Percentiles rank a stretch among this genome's conserved stretches.
Conservation (phyloP, 768 basidiomycete species). For the Asterophora lycoperdoides region DNA sequence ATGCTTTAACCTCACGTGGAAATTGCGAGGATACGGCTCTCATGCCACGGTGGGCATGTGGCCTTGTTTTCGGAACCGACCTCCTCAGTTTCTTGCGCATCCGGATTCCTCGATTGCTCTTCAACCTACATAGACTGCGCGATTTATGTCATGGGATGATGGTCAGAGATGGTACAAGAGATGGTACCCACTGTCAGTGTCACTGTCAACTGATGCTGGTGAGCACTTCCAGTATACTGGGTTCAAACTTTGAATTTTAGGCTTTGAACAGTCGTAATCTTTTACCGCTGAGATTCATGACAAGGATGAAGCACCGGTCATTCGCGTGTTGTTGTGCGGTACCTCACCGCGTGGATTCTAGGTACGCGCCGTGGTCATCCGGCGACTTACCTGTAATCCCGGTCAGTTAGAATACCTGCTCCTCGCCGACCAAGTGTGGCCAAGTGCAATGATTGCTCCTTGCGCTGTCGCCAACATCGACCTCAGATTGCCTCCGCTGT, state of each 20-base stretch:
- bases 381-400: constrained; percentile 6
- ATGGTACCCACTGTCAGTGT: too few species aligned
- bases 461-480: background rate
- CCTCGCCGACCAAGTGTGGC: background rate
- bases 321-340: background rate
- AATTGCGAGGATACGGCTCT: constrained; percentile 3
- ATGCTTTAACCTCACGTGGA: background rate
- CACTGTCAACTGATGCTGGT: background rate
- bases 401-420: constrained; percentile 1
- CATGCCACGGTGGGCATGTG: background rate
- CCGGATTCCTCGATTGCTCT: background rate
- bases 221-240: background rate
- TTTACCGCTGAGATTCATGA: background rate
- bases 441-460: background rate
- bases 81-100: background rate
- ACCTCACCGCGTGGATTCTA: background rate
- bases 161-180: background rate
- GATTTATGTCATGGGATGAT: background rate
- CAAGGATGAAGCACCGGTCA: background rate
- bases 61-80: background rate
- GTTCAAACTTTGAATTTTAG: background rate
- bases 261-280: background rate
- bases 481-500: constrained; percentile 1
- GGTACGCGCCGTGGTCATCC: constrained; percentile 4
- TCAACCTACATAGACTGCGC: background rate